Evolutionary conservation across 345 rosid genomes (phyloP).

Genomic region (Bretschneidera sinensis): DNA sequence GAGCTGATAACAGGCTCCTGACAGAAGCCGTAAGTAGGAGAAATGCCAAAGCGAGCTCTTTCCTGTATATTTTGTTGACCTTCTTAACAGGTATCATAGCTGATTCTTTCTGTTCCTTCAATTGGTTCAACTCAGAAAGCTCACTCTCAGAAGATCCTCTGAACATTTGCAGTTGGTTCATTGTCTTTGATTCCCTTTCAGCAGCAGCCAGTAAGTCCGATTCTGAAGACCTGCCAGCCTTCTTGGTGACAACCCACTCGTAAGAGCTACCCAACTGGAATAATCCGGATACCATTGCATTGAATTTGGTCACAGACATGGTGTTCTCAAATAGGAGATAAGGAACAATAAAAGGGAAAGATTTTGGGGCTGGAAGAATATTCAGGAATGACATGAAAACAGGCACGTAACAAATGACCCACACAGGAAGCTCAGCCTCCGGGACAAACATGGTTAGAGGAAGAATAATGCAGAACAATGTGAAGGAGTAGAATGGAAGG

Average conservation of each 20-base stretch:
- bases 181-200: constrained; percentile 51
- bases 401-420: constrained; percentile 85
- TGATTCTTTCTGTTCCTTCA: constrained; percentile 51
- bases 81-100: constrained; percentile 42
- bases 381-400: constrained; percentile 81
- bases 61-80: constrained; percentile 68
- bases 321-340: constrained; percentile 87
- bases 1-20: constrained; percentile 69
- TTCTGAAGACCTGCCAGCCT: constrained; percentile 87
- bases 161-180: constrained; percentile 39
- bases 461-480: constrained; percentile 80
- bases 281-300: constrained; percentile 80
- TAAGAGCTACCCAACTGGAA: constrained; percentile 85
- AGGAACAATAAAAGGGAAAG: constrained; percentile 80
- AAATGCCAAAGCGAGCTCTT: constrained; percentile 74
- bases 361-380: constrained; percentile 74
- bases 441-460: constrained; percentile 89
- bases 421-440: constrained; percentile 76
- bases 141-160: constrained; percentile 76
- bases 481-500: constrained; percentile 91
- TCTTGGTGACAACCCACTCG: constrained; percentile 92
- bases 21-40: constrained; percentile 73
- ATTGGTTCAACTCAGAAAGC: constrained; percentile 48
- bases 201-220: constrained; percentile 66
- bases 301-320: constrained; percentile 88